Conservation (phyloP, 192 early-diverging fungal genomes). For the Allomyces javanicus region DNA sequence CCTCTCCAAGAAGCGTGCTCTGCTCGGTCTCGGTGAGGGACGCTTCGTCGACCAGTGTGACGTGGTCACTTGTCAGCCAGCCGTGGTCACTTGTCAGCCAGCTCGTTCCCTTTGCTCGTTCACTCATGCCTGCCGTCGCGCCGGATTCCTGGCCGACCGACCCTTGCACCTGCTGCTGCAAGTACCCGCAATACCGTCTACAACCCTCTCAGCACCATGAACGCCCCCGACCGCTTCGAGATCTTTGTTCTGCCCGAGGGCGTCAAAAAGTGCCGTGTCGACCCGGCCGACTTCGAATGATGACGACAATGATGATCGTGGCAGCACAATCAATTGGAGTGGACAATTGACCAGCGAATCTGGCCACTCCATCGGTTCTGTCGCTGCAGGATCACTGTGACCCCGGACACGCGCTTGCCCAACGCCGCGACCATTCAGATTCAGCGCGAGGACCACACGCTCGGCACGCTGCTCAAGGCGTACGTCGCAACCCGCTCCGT, state of each 20-base stretch:
- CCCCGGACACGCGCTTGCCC: conserved; percentile 73
- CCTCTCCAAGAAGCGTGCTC: no score
- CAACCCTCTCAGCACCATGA: conserved; percentile 21
- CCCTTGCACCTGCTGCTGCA: no score
- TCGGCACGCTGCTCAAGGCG: conserved; percentile 86
- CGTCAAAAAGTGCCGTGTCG: conserved; percentile 32
- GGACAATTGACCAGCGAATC: neutral
- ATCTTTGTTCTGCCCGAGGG: conserved; percentile 61
- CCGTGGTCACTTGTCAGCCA: no score
- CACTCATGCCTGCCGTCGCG: no score
- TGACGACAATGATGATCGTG: no score
- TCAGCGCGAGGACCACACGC: conserved; percentile 92
- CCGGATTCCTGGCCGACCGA: no score
- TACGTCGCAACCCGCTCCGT: conserved; percentile 15
- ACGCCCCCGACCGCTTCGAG: conserved; percentile 67
- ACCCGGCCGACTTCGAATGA: no score
- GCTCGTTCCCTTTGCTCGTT: no score
- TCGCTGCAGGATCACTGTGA: conserved; percentile 43
- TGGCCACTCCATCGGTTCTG: neutral
- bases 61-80: no score
- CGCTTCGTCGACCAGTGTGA: no score
- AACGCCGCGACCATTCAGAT: conserved; percentile 85
- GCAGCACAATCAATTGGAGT: neutral
- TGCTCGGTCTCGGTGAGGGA: no score
- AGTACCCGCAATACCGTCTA: no score